These are phyloP conservation scores for Thalassiosira profunda DNA, from an alignment of 108 stramenopile genomes.

Conservation along the genomic window DNA sequence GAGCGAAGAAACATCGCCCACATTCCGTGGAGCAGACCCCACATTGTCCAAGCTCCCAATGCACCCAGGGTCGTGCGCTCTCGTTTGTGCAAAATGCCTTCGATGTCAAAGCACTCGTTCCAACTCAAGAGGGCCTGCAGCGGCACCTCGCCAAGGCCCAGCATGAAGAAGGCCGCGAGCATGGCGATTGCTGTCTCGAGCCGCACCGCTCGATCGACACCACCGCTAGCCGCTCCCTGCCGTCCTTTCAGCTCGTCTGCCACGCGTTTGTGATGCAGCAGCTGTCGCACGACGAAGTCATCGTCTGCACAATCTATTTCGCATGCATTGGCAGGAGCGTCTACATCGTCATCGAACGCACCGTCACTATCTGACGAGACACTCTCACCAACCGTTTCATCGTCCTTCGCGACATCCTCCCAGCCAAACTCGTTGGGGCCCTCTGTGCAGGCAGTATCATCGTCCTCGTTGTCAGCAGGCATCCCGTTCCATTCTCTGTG, in stretches of 20 bases:
- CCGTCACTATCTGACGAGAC: background rate
- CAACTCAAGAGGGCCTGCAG: constrained; percentile 17
- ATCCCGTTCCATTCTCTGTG: too few species aligned
- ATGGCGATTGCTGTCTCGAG: constrained; percentile 41
- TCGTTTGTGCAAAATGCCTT: background rate
- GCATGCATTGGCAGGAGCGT: background rate
- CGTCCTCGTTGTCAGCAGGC: too few species aligned
- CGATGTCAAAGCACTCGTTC: background rate
- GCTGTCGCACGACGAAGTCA: constrained; percentile 43
- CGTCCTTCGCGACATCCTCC: background rate
- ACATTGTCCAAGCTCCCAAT: constrained; percentile 38
- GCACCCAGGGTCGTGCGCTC: background rate
- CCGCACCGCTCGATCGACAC: constrained; percentile 47
- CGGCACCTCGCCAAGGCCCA: constrained; percentile 48
- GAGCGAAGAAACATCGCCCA: constrained; percentile 35
- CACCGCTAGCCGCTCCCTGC: constrained; percentile 28
- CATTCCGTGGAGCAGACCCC: constrained; percentile 40
- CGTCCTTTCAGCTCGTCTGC: constrained; percentile 21
- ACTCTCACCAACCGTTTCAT: background rate
- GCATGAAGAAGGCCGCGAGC: constrained; percentile 38
- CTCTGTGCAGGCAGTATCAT: background rate
- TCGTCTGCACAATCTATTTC: background rate
- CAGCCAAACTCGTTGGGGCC: background rate
- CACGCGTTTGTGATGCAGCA: constrained; percentile 35
- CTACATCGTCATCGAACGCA: background rate